These are phyloP conservation scores for Aspergillus chevalieri DNA, from an alignment of 2,329 filamentous ascomycete genomes.

Conservation along the genomic window DNA sequence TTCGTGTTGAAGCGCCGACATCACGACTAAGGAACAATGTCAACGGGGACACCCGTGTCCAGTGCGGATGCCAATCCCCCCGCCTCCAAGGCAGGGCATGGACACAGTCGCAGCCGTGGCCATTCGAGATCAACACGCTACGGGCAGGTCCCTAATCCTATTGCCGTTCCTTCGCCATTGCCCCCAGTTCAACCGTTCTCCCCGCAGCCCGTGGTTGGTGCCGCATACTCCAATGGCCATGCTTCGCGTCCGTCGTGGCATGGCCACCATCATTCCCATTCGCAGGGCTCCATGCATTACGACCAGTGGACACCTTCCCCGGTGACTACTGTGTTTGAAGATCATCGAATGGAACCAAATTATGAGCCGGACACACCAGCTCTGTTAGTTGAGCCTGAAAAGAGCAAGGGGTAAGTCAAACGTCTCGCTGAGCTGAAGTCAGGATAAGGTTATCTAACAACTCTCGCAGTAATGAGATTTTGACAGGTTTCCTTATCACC, in stretches of 20 bases:
- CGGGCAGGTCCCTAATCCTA: slow-evolving; percentile 22
- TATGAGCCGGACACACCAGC: neutral
- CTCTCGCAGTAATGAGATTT: slow-evolving; percentile 37
- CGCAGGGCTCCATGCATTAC: slow-evolving; percentile 19
- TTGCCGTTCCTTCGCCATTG: slow-evolving; percentile 16
- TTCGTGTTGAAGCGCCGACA: neutral
- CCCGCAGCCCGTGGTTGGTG: slow-evolving; percentile 10
- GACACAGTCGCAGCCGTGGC: slow-evolving; percentile 25
- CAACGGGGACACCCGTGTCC: slow-evolving; percentile 25
- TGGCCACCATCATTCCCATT: slow-evolving; percentile 33
- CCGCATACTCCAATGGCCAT: slow-evolving; percentile 19
- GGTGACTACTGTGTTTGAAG: neutral
- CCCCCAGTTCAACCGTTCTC: slow-evolving; percentile 13
- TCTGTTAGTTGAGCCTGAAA: neutral
- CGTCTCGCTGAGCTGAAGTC: neutral
- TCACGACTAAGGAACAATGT: slow-evolving; percentile 21
- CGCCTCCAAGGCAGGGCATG: slow-evolving; percentile 20
- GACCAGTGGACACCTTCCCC: neutral
- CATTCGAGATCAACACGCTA: slow-evolving; percentile 30
- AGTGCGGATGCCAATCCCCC: slow-evolving; percentile 23
- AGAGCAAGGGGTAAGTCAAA: slow-evolving; percentile 12
- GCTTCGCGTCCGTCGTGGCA: slow-evolving; percentile 17
- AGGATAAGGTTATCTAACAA: slow-evolving; percentile 14
- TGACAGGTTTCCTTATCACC: slow-evolving; percentile 43
- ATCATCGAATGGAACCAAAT: neutral